Conservation (phyloP, 768 basidiomycete species). For the Leccinum fibrillosum region DNA sequence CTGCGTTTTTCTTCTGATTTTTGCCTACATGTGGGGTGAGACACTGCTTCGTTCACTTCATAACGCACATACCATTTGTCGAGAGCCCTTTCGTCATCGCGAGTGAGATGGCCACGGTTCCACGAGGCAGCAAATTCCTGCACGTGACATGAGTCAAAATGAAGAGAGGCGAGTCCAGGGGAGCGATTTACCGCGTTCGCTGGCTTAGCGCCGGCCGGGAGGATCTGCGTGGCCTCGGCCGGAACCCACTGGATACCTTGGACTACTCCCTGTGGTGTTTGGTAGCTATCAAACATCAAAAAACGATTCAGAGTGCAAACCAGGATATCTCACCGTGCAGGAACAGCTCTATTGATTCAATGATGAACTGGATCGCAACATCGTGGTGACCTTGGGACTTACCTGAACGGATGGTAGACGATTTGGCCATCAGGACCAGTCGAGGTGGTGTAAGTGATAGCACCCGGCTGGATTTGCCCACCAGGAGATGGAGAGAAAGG, state of each 20-base stretch:
- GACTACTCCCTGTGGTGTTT: constrained; percentile 64
- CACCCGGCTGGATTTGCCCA: constrained; percentile 57
- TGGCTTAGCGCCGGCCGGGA: constrained; percentile 59
- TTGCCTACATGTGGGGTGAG: constrained; percentile 38
- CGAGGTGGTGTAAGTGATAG: constrained; percentile 71
- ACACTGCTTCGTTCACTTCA: not conserved
- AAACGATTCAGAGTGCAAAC: not conserved
- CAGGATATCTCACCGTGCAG: constrained; percentile 57
- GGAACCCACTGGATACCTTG: constrained; percentile 65
- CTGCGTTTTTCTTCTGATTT: constrained; percentile 48
- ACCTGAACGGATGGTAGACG: constrained; percentile 76
- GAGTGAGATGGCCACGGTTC: constrained; percentile 41
- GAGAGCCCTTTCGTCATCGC: constrained; percentile 39
- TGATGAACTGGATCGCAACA: constrained; percentile 10
- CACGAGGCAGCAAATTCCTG: constrained; percentile 63
- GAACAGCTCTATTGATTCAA: constrained; percentile 52
- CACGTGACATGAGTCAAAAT: not conserved
- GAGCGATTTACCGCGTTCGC: constrained; percentile 47
- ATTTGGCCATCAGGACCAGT: constrained; percentile 57
- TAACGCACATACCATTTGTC: constrained; percentile 42
- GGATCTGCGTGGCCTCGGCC: constrained; percentile 60
- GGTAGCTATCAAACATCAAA: constrained; percentile 49
- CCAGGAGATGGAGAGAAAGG: constrained; percentile 30
- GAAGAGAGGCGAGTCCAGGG: constrained; percentile 1
- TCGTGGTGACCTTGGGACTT: constrained; percentile 21